Evolutionary conservation across 2,329 filamentous ascomycete species (phyloP), one percentile per base, ranked within the genome.

Genomic region (Aspergillus flavus): DNA sequence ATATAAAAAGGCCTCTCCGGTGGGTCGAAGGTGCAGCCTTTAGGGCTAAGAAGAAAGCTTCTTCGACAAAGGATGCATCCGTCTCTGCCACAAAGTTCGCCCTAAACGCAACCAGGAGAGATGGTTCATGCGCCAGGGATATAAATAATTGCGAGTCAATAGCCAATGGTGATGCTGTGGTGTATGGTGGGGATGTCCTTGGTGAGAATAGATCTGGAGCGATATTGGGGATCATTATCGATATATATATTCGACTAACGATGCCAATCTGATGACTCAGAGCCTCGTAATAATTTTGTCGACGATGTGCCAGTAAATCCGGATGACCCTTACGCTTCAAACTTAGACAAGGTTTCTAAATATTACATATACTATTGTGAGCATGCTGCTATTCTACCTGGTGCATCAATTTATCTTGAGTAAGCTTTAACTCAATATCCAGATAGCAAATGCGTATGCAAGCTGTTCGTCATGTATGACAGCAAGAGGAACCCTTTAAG

Each of bases 321-420:
- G 4, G 46, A 50, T 50, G 26, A 50, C 16, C 46, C 46, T 3
- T 50, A 9, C 16, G 26, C 46, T 3, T 50, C 46, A 19, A 30
- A 26, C 9, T 50, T 73, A 48, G 66, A 72, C 58, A 41, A 53
- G 57, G 48, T 41, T 1, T 74, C 73, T 10, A 69, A 66, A 48
- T 76, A 71, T 30, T 76, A 76, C 53, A 54, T 76, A 14, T 69
- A 76, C 61, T 75, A 76, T 61, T 76, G 74, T 75, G 59, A 61
- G 72, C 64, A 23, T 46, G 11, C 16, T 43, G 6, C n/a, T 11
- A 21, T n/a, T 19, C 32, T n/a, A 26, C 12, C 46, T 28, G 19
- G 12, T 28, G 6, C 26, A 10, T 0, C 2, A 57, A 1, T 2
- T 19, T 11, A 26, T 45, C 16, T 21, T 9, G 23, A 19, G 21